Evolutionary conservation across 2,329 filamentous ascomycete species (phyloP), one percentile per base, ranked within the genome.

Genomic region (Cladobotryum mycophilum): DNA sequence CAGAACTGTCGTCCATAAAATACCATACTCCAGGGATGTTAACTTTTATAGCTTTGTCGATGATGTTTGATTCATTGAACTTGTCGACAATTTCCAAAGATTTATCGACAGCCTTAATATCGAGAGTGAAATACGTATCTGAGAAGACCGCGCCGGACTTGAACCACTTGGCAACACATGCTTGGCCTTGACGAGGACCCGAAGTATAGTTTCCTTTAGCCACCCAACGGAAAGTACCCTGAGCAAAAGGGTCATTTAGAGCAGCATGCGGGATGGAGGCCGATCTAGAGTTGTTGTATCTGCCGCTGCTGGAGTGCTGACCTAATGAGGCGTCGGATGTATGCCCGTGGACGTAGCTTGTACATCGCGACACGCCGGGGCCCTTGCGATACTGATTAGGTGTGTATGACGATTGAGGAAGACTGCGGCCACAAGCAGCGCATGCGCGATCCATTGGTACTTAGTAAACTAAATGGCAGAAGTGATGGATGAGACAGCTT

Each of bases 131-230:
- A 52, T 63, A 70, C 34, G 67, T 60, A 0, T 47, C 47, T 35
- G 63, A 60, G 46, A 65, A 70, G 45, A 66, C 64, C 1, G 56
- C 56, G 9, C 65, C 67, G 1, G 60, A 61, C 56, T 70, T 72
- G 60, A 71, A 72, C 64, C 67, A 68, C 50, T 71, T 72, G 41
- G 25, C 2, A 13, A 71, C 68, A 41, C 66, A 69, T 12, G 53
- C 40, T 50, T 71, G 58, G 34, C 65, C 68, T 0, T 7, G n/a
- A 12, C 68, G 61, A 12, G 37, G 8, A 13, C 67, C 68, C 3
- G 14, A 34, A 2, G 18, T 60, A 51, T 72, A 71, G 5, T 1
- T 54, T 2, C 65, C 55, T 66, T 40, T 43, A 13, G 50, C 57
- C 1, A 58, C 56, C 47, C 37, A 56, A 11, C 54, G 53, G 18